Conservation (phyloP, 2,329 filamentous ascomycete genomes). For the Spiromastix sp. region DNA sequence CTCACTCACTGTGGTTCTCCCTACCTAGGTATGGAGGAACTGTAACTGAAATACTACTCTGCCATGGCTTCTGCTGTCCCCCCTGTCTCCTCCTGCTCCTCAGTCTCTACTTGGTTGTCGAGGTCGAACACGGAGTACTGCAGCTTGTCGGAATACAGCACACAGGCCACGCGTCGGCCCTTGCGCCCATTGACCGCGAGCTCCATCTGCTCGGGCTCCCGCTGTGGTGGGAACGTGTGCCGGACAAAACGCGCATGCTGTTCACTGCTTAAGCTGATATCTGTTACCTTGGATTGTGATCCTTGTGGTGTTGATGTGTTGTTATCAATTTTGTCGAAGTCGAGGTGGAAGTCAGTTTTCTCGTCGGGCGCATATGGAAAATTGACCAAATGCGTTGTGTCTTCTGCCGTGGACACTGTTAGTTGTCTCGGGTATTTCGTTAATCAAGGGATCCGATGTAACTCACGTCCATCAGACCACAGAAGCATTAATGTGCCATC, state of each 20-base stretch:
- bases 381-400: conserved; percentile 23
- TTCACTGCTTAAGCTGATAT: conserved; percentile 4
- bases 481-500: conserved; percentile 53
- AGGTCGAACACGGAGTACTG: conserved; percentile 49
- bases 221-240: conserved; percentile 37
- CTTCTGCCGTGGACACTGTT: conserved; percentile 12
- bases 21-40: too few relatives aligned
- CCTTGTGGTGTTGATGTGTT: conserved; percentile 1
- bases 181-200: conserved; percentile 47
- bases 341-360: conserved; percentile 5
- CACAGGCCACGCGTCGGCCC: conserved; percentile 42
- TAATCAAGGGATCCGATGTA: background rate
- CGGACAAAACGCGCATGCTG: conserved; percentile 21
- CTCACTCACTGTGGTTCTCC: too few relatives aligned
- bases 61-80: conserved; percentile 11
- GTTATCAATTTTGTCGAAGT: conserved; percentile 15
- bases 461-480: conserved; percentile 29
- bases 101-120: conserved; percentile 30
- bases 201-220: conserved; percentile 37
- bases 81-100: conserved; percentile 16
- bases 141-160: conserved; percentile 43
- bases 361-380: conserved; percentile 20
- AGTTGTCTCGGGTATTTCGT: background rate
- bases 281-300: conserved; percentile 3
- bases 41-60: too few relatives aligned